Conservation (phyloP, 2,329 filamentous ascomycete genomes). For the Nannizzia gypsea region DNA sequence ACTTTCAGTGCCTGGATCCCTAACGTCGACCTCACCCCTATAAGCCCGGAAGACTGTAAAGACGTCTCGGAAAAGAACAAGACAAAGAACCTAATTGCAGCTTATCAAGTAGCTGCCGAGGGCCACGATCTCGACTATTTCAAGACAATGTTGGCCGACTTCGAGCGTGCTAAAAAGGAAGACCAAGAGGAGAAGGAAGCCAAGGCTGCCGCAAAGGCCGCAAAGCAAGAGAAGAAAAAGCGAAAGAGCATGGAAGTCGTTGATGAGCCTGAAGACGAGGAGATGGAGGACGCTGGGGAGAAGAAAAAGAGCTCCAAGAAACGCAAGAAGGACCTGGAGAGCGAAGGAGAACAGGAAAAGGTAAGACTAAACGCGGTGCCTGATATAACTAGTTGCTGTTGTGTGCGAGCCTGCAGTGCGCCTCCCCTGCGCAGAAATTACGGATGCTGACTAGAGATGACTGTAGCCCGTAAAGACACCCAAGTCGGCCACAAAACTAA, state of each 20-base stretch:
- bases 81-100: slow-evolving; percentile 66
- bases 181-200: slow-evolving; percentile 56
- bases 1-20: slow-evolving; percentile 69
- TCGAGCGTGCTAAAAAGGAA: slow-evolving; percentile 44
- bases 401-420: background rate
- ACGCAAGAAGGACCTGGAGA: slow-evolving; percentile 80
- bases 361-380: slow-evolving; percentile 31
- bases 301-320: slow-evolving; percentile 48
- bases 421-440: background rate
- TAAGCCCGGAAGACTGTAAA: slow-evolving; percentile 61
- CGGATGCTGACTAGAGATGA: slow-evolving; percentile 10
- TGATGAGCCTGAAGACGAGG: slow-evolving; percentile 45
- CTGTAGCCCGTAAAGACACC: slow-evolving; percentile 51
- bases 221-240: slow-evolving; percentile 45
- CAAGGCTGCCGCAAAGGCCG: slow-evolving; percentile 44
- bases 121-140: slow-evolving; percentile 67
- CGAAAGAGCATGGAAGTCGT: slow-evolving; percentile 34
- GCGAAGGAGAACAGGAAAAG: slow-evolving; percentile 52
- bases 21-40: slow-evolving; percentile 68
- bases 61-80: slow-evolving; percentile 57
- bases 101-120: slow-evolving; percentile 70
- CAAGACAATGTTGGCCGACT: slow-evolving; percentile 60
- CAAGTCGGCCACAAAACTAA: slow-evolving; percentile 47
- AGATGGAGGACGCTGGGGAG: slow-evolving; percentile 37
- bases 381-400: background rate